A percentile compares a stretch with the other conserved stretches of the same genome.
These are phyloP conservation scores for Chiua virens DNA, from an alignment of 768 basidiomycete genomes.

Conservation along the genomic window DNA sequence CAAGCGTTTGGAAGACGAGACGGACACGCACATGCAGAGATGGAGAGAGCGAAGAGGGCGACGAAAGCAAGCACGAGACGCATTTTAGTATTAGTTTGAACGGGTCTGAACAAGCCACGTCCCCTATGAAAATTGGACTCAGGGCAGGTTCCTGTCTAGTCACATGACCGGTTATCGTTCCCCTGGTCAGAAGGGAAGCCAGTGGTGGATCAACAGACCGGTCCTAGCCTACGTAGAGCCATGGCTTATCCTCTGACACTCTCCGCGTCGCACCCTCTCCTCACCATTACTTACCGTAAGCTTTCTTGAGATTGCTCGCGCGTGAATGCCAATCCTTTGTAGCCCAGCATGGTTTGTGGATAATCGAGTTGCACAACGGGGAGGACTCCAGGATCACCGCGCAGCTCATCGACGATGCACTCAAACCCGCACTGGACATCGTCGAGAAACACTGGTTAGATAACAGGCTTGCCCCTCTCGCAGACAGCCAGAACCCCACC, in stretches of 20 bases:
- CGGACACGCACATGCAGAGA: slow-evolving; percentile 27
- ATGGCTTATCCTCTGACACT: slow-evolving; percentile 42
- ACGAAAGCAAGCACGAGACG: slow-evolving; percentile 31
- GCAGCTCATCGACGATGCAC: slow-evolving; percentile 52
- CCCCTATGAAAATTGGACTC: slow-evolving; percentile 18
- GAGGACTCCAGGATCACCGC: slow-evolving; percentile 69
- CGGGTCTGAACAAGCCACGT: slow-evolving; percentile 23
- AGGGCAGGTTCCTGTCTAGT: slow-evolving; percentile 27
- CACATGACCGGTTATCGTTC: slow-evolving; percentile 12
- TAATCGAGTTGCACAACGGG: slow-evolving; percentile 80
- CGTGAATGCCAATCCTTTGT: neutral
- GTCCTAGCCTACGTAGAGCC: too few relatives aligned
- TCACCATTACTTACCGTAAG: slow-evolving; percentile 71
- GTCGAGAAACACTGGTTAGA: slow-evolving; percentile 74
- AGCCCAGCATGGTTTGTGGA: slow-evolving; percentile 60
- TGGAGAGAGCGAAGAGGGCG: slow-evolving; percentile 31
- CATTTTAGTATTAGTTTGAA: slow-evolving; percentile 23
- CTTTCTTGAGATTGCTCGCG: neutral
- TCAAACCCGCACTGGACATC: slow-evolving; percentile 69
- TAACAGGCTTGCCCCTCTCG: slow-evolving; percentile 44
- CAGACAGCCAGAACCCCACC: slow-evolving; percentile 43
- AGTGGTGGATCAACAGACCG: too few relatives aligned
- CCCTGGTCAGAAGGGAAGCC: too few relatives aligned
- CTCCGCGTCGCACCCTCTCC: slow-evolving; percentile 49
- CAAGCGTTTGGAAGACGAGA: neutral